These are phyloP conservation scores for Neurospora sp. DNA, from an alignment of 495 filamentous ascomycete genomes.

Conservation along the genomic window DNA sequence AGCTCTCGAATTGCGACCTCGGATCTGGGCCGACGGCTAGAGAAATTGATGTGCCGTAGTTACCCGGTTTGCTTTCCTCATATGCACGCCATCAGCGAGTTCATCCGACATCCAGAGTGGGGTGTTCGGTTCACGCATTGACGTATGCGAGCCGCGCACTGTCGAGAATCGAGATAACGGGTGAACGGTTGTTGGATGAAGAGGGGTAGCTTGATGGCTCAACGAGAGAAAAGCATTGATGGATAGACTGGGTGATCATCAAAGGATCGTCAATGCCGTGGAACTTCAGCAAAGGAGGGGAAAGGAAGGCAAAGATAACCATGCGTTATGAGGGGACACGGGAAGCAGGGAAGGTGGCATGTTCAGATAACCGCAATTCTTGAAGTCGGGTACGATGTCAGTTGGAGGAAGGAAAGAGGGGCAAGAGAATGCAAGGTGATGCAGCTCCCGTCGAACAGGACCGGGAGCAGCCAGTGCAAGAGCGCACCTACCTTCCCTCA, in stretches of 20 bases:
- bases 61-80: not conserved
- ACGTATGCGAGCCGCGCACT: not conserved
- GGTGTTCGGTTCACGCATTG: not conserved
- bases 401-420: not conserved
- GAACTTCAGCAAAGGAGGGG: not conserved
- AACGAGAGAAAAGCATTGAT: not conserved
- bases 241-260: not conserved
- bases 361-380: not conserved
- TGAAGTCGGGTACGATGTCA: not conserved
- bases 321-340: not conserved
- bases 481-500: not conserved
- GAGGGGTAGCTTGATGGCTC: not conserved
- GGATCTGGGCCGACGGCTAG: not conserved
- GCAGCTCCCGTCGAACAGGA: not conserved
- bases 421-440: not conserved
- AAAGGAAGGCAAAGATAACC: not conserved
- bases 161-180: not conserved
- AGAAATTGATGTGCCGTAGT: not conserved
- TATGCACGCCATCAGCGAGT: not conserved
- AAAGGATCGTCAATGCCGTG: not conserved
- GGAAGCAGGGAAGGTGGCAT: not conserved
- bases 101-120: not conserved
- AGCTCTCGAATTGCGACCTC: not conserved
- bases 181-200: not conserved
- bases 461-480: not conserved